Base-by-base conservation (phyloP, 1,284 basidiomycete species). In the Cystobasidiaceae sp. region DNA sequence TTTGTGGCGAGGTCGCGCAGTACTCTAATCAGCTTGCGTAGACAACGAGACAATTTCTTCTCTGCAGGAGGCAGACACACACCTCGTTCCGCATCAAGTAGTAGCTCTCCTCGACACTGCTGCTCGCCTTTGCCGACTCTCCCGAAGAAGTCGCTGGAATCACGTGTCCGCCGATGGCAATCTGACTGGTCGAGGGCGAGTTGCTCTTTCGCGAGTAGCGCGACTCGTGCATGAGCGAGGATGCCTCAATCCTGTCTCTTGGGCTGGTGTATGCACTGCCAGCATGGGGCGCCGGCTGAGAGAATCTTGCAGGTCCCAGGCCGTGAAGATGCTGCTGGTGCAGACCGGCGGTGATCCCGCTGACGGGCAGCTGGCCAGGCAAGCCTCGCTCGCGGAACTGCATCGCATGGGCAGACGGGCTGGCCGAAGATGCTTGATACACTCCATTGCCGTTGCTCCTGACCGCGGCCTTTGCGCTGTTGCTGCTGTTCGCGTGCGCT, bases 71-170 rank as follows among this genome's bases (percentile, higher is more conserved):
- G n/a, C n/a, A n/a, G n/a, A n/a, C n/a, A n/a, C 49, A 25, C 23
- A 62, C 60, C 49, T 64, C 61, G 19, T 41, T 56, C 17, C 52
- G 34, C 61, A 64, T 64, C 11, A 64, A 52, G 19, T 64, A 64
- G 44, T 55, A 64, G 41, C 51, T 55, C 32, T 64, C 61, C 30
- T 64, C 61, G 9, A 55, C 61, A 48, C 61, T 56, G 28, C 61
- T 28, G 17, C 27, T 62, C 5, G 61, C 43, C 30, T 44, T 54
- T 32, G 23, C 52, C 25, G 61, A 64, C 19, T 64, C 61, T 19
- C 32, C 61, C 45, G 61, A 64, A 46, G 45, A 9, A 59, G 15
- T 34, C 44, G 34, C n/a, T 48, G 28, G 21, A 52, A 64, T 13
- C n/a, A n/a, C n/a, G n/a, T n/a, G n/a, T n/a, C n/a, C n/a, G n/a